Percentiles rank a stretch among this genome's conserved stretches.
These are phyloP conservation scores for Elsinoe australis DNA, from an alignment of 2,329 filamentous ascomycete genomes.

Conservation along the genomic window DNA sequence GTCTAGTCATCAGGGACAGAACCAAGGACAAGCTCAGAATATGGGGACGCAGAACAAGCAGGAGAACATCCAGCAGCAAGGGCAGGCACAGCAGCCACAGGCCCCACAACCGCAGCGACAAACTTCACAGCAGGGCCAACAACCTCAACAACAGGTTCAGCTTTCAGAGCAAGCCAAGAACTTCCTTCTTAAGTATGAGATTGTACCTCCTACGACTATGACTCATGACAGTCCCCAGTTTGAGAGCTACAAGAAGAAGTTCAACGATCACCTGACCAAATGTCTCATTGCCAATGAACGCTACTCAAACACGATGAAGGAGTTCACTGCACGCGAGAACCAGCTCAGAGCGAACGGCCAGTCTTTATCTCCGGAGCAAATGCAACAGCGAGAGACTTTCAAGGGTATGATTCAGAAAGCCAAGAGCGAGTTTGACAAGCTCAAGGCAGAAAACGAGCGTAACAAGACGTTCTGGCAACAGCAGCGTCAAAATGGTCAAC, in stretches of 20 bases:
- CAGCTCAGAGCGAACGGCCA: slow-evolving; percentile 16
- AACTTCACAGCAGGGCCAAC: slow-evolving; percentile 23
- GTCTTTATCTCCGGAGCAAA: slow-evolving; percentile 13
- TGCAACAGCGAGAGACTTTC: slow-evolving; percentile 17
- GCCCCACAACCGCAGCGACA: slow-evolving; percentile 24
- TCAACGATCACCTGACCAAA: slow-evolving; percentile 11
- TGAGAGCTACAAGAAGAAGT: slow-evolving; percentile 19
- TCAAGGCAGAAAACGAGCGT: slow-evolving; percentile 19
- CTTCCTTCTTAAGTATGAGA: slow-evolving; percentile 18
- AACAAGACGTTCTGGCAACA: slow-evolving; percentile 16
- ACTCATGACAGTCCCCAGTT: slow-evolving; percentile 18
- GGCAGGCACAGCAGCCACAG: slow-evolving; percentile 22
- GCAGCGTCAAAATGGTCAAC: background rate
- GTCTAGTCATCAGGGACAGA: slow-evolving; percentile 20
- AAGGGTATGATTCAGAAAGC: slow-evolving; percentile 17
- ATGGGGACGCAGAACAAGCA: slow-evolving; percentile 17
- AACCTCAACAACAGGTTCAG: slow-evolving; percentile 27
- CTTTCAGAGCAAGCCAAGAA: slow-evolving; percentile 27
- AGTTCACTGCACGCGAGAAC: slow-evolving; percentile 13
- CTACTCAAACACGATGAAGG: slow-evolving; percentile 10
- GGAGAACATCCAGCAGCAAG: slow-evolving; percentile 10
- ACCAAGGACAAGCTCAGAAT: slow-evolving; percentile 14
- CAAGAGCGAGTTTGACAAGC: slow-evolving; percentile 16
- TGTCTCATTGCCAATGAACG: slow-evolving; percentile 18
- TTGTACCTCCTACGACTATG: slow-evolving; percentile 18